Evolutionary conservation across 768 basidiomycete species (phyloP).

Genomic region (Podaxis sp.): DNA sequence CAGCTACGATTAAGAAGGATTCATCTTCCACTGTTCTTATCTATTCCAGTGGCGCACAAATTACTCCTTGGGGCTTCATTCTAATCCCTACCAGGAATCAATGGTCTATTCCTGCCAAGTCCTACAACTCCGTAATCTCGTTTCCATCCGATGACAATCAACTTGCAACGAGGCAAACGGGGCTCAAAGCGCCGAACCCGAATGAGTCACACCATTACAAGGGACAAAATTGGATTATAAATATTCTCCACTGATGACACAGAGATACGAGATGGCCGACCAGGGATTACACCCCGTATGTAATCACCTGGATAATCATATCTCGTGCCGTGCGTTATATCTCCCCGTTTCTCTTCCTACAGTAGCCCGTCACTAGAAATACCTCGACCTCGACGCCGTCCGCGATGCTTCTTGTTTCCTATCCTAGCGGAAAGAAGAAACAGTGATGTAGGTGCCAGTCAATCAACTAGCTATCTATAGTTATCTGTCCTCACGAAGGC

Average conservation of each 20-base stretch:
- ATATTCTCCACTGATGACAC: constrained; percentile 5
- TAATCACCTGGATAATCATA: not conserved
- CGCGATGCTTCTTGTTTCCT: constrained; percentile 8
- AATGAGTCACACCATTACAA: not conserved
- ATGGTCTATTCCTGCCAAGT: not conserved
- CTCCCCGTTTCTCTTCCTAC: not conserved
- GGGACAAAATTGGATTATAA: not conserved
- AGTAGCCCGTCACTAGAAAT: not conserved
- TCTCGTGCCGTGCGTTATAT: not conserved
- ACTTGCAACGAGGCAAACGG: constrained; percentile 6
- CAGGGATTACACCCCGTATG: not conserved
- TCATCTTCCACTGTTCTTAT: not conserved
- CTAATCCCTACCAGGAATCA: not conserved
- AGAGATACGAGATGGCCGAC: constrained; percentile 7
- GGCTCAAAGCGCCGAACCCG: not conserved
- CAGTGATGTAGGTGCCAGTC: not conserved
- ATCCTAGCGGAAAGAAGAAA: constrained; percentile 10
- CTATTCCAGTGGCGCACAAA: not conserved
- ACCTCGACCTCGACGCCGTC: not conserved
- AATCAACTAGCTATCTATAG: not conserved
- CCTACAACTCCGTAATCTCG: not conserved
- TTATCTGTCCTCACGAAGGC: not conserved
- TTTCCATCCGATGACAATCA: not conserved
- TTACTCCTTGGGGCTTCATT: not conserved
- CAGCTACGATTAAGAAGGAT: not conserved